phyloP scores from a whole-genome alignment of 495 filamentous ascomycete species.

The Endocarpon pusillum region DNA sequence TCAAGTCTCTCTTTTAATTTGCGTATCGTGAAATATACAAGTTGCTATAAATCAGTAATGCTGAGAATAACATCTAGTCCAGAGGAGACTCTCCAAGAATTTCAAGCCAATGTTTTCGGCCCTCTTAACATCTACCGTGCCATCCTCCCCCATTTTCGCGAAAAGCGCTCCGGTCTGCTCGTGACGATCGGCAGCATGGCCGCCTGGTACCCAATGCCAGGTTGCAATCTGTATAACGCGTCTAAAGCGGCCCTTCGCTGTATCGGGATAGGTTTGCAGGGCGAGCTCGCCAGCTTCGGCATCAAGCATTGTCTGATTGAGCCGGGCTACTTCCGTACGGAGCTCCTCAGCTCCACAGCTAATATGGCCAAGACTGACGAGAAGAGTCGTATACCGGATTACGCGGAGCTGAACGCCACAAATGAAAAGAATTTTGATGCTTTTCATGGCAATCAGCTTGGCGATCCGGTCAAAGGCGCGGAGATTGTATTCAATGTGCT shows the following conservation, averaged over 20 bases:
- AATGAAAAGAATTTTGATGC: neutral
- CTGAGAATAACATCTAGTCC: too few species aligned
- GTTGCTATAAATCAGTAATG: too few species aligned
- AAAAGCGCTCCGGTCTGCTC: conserved; percentile 23
- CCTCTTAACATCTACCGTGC: conserved; percentile 25
- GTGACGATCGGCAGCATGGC: conserved; percentile 18
- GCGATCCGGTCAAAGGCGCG: conserved; percentile 7
- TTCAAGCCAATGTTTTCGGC: conserved; percentile 27
- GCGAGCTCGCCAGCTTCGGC: conserved; percentile 25
- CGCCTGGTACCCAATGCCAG: conserved; percentile 9
- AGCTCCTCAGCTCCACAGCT: conserved; percentile 3
- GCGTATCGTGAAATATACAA: too few species aligned
- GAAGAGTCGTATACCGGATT: conserved; percentile 1
- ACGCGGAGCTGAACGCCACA: conserved; percentile 2
- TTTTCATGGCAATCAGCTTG: conserved; percentile 5
- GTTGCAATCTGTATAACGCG: conserved; percentile 21
- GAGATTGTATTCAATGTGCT: conserved; percentile 3
- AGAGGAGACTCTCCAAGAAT: conserved; percentile 8
- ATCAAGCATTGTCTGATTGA: conserved; percentile 28
- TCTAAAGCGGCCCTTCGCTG: conserved; percentile 23
- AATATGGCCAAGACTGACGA: neutral
- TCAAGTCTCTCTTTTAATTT: conserved; percentile 9
- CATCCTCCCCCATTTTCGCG: conserved; percentile 26
- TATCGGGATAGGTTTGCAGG: conserved; percentile 15
- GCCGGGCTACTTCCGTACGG: conserved; percentile 20